Base-by-base conservation (phyloP, 225 moss, liverwort and hornwort species). In the Takakia lepidozioides region DNA sequence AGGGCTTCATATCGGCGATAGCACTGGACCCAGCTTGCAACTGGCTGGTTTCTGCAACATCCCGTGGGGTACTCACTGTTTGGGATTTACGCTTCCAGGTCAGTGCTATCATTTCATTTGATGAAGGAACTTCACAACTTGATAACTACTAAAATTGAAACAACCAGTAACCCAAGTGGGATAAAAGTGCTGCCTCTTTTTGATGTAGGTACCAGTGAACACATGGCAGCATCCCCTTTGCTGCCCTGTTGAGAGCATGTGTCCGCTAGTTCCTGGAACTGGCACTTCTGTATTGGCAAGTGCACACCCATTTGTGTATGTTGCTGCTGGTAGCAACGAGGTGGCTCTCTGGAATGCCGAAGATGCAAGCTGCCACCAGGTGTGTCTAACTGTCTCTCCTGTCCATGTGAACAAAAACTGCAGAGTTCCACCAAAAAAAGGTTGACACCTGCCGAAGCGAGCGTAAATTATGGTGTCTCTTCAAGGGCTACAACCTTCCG, bases 71-170 rank as follows among this genome's bases (percentile, higher is more conserved):
- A 49, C 57, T 98, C 40, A 91, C 75, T 47, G 84, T 98, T 30
- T 98, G 98, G 98, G 98, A 98, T 61, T 61, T 98, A 50, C 74
- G 98, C 37, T 98, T 98, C 58, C 87, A 83, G 75, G 74, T 74
- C 30, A 20, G 43, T 38, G 14, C 37, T 26, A 13, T 19, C 32
- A 32, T 7, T 32, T 7, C 32, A 32, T n/a, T n/a, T n/a, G n/a
- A n/a, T n/a, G n/a, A n/a, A n/a, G n/a, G n/a, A n/a, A n/a, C n/a
- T n/a, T n/a, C n/a, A n/a, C n/a, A n/a, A n/a, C n/a, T n/a, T n/a
- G n/a, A n/a, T n/a, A n/a, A n/a, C n/a, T n/a, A n/a, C n/a, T n/a
- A n/a, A n/a, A n/a, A n/a, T n/a, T n/a, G n/a, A n/a, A n/a, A n/a
- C n/a, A n/a, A n/a, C n/a, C n/a, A n/a, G n/a, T n/a, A n/a, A n/a